Percentiles rank a stretch among this genome's conserved stretches.
Evolutionary conservation across 805 yeast genomes (phyloP).

Genomic region (Yueomyces sinensis): DNA sequence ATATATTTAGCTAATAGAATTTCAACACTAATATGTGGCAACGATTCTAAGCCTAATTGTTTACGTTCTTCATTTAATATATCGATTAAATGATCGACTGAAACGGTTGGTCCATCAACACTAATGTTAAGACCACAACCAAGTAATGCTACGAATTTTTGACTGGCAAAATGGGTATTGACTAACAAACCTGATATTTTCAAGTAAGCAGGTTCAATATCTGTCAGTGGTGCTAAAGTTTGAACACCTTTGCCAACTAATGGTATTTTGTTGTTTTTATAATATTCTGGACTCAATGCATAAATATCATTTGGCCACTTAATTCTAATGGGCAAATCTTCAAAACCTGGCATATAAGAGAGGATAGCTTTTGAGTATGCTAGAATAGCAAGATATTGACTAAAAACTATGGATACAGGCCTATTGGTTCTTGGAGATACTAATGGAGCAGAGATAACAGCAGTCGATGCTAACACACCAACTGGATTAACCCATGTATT

Average conservation of each 20-base stretch:
- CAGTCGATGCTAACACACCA: slow-evolving; percentile 80
- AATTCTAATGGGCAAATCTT: slow-evolving; percentile 62
- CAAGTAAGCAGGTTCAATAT: slow-evolving; percentile 50
- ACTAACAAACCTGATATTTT: slow-evolving; percentile 80
- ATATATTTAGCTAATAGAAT: slow-evolving; percentile 44
- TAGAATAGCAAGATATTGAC: slow-evolving; percentile 74
- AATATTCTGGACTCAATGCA: slow-evolving; percentile 51
- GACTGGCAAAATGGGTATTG: slow-evolving; percentile 55
- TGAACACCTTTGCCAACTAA: slow-evolving; percentile 12
- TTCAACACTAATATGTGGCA: slow-evolving; percentile 35
- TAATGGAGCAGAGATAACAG: slow-evolving; percentile 40
- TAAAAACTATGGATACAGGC: slow-evolving; percentile 56
- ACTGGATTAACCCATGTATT: slow-evolving; percentile 91
- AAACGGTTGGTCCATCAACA: slow-evolving; percentile 85
- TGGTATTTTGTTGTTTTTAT: slow-evolving; percentile 18
- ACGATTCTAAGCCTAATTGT: slow-evolving; percentile 26
- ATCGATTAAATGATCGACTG: slow-evolving; percentile 58
- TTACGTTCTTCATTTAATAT: slow-evolving; percentile 43
- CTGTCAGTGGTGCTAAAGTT: slow-evolving; percentile 28
- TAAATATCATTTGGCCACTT: slow-evolving; percentile 98
- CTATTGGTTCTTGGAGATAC: slow-evolving; percentile 31
- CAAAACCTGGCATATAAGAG: slow-evolving; percentile 48
- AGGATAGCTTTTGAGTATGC: slow-evolving; percentile 72
- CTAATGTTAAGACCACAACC: slow-evolving; percentile 83
- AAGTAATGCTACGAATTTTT: slow-evolving; percentile 51